These are phyloP conservation scores for Patellifolia procumbens DNA, from an alignment of 179 eudicot species.

Conservation along the genomic window DNA sequence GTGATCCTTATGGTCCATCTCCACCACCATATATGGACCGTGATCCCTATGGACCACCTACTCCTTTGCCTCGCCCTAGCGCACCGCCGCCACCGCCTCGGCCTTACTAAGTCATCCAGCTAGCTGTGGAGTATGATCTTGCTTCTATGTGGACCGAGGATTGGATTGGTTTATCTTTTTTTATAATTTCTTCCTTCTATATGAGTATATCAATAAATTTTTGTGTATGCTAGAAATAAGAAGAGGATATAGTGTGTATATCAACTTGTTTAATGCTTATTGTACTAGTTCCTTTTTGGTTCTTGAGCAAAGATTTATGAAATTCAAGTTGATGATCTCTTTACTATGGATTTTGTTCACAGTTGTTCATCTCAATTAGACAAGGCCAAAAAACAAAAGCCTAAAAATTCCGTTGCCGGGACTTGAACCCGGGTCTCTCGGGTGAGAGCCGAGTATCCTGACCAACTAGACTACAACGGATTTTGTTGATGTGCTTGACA, in stretches of 20 bases:
- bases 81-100: conserved; percentile 24
- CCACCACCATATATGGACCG: conserved; percentile 17
- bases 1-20: conserved; percentile 28
- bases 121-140: not conserved
- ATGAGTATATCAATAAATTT: not conserved
- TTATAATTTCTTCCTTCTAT: no score
- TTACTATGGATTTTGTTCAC: not conserved
- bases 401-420: conserved; percentile 80
- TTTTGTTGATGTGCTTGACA: no score
- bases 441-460: conserved; percentile 99
- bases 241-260: not conserved
- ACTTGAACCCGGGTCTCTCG: conserved; percentile 98
- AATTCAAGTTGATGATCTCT: not conserved
- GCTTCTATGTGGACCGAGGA: not conserved
- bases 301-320: not conserved
- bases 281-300: no score
- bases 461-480: conserved; percentile 99
- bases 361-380: not conserved
- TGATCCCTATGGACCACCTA: conserved; percentile 9
- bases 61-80: conserved; percentile 23
- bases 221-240: conserved; percentile 1
- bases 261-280: not conserved
- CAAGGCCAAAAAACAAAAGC: not conserved
- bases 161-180: no score
- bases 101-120: conserved; percentile 18